phyloP scores from a whole-genome alignment of 768 basidiomycete species.

The Amanita rubescens region DNA sequence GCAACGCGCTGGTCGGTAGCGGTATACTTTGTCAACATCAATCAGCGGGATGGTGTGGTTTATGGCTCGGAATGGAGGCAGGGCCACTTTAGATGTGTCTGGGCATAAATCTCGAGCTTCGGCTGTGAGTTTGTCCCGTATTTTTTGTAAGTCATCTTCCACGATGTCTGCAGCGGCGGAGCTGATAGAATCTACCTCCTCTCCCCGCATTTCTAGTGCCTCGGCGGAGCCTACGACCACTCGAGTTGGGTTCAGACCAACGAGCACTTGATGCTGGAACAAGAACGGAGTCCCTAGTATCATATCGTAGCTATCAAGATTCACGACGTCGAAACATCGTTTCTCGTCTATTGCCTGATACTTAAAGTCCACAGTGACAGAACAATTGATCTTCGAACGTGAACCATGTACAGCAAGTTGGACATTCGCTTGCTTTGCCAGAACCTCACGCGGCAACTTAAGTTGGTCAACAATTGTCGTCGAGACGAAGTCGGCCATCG shows the following conservation, averaged over 20 bases:
- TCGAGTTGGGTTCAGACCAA: neutral
- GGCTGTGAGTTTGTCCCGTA: neutral
- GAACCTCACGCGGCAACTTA: neutral
- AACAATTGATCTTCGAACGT: neutral
- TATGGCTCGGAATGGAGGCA: constrained; percentile 9
- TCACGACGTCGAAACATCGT: neutral
- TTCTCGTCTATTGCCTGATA: constrained; percentile 1
- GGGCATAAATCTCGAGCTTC: constrained; percentile 4
- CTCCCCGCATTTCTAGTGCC: neutral
- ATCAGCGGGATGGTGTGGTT: constrained; percentile 10
- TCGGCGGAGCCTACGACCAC: neutral
- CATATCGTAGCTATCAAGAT: constrained; percentile 4
- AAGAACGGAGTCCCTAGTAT: constrained; percentile 6
- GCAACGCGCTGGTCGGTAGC: neutral
- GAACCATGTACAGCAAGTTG: neutral
- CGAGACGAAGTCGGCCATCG: neutral
- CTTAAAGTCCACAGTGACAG: neutral
- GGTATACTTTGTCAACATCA: neutral
- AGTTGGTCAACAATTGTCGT: neutral
- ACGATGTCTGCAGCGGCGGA: neutral
- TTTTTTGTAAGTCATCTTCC: neutral
- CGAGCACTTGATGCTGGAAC: neutral
- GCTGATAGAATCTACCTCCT: neutral
- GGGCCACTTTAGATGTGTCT: neutral
- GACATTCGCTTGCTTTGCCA: neutral